Conservation (phyloP, 441 rosid species). For the Syzygium syzygioides region DNA sequence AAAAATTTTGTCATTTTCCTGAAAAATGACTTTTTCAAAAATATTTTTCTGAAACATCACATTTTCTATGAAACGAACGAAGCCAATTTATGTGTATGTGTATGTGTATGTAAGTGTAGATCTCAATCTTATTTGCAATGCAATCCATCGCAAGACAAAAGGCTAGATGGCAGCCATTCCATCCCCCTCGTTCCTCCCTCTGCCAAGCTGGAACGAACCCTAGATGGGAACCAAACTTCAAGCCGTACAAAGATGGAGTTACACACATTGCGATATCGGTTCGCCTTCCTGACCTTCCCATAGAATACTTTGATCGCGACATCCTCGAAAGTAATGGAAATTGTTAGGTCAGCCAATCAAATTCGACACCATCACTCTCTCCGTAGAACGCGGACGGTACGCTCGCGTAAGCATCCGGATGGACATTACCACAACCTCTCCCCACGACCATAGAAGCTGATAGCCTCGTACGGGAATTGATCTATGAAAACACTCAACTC, state of each 20-base stretch:
- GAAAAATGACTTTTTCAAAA: accelerated
- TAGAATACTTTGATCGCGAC: background rate
- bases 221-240: background rate
- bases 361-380: background rate
- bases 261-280: background rate
- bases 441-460: background rate
- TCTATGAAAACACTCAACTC: background rate
- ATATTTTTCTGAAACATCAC: too few relatives aligned
- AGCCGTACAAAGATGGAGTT: background rate
- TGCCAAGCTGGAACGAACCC: background rate
- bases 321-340: background rate
- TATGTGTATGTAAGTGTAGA: too few relatives aligned
- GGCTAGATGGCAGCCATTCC: background rate
- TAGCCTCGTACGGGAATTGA: background rate
- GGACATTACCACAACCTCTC: background rate
- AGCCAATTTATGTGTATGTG: too few relatives aligned
- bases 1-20: too few relatives aligned
- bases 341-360: background rate
- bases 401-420: background rate
- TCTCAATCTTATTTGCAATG: background rate
- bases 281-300: background rate
- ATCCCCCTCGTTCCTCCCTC: background rate
- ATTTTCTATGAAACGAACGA: too few relatives aligned
- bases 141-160: background rate
- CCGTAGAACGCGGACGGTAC: background rate